A percentile compares a stretch with the other conserved stretches of the same genome.
Conservation (phyloP, 225 moss, liverwort and hornwort species). For the Pleurozium schreberi region DNA sequence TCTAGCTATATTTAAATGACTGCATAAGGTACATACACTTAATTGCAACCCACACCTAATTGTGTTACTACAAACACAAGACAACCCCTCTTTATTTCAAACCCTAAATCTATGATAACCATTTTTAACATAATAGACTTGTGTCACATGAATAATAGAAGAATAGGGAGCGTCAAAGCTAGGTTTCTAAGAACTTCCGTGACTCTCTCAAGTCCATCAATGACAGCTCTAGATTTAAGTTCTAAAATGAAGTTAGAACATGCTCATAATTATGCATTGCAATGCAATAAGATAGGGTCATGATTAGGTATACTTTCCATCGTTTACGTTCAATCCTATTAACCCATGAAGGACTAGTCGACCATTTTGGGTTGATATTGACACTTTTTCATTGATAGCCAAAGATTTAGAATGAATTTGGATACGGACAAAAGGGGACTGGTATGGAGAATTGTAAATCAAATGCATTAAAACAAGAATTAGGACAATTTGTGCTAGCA, state of each 20-base stretch:
- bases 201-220: rapidly evolving
- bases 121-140: neutral
- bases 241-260: rapidly evolving
- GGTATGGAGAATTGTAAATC: no score
- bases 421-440: no score
- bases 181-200: neutral
- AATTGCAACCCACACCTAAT: neutral
- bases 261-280: neutral
- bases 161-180: neutral
- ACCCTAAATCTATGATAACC: neutral
- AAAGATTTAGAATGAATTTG: no score
- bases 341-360: no score
- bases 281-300: no score
- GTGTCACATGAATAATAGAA: neutral
- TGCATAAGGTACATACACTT: no score
- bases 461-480: no score
- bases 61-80: neutral
- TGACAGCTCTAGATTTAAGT: neutral
- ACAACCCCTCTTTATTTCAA: neutral
- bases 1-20: no score
- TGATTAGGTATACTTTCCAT: no score
- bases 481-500: no score
- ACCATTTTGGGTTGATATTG: no score
- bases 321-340: neutral
- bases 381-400: no score